Base-by-base conservation (phyloP, 352 stramenopile genomes). In the Globisporangium yorkense region DNA sequence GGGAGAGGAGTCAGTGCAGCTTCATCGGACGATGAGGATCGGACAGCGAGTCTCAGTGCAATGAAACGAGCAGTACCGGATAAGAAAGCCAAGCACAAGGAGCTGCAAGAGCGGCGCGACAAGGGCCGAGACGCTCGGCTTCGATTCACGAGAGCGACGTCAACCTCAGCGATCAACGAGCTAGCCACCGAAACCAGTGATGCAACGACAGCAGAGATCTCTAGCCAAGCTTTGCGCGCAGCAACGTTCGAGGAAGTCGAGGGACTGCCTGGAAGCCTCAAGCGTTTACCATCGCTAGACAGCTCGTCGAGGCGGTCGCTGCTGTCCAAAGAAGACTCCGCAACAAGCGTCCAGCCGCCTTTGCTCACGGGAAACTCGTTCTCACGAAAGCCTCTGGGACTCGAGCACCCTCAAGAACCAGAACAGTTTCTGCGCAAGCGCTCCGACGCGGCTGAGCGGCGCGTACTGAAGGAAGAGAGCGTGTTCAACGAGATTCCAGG, bases 21-120 rank as follows among this genome's bases (percentile, higher is more conserved):
- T 35, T 10, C 31, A 35, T 35, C 31, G 8, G 31, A 35, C 27
- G 41, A 40, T 24, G 10, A 20, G 5, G 40, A 50, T 0, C 20
- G 10, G 8, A 21, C 16, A 10, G 33, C 44, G 16, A 65, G 15
- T 5, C 53, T 49, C 18, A 52, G 12, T 9, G 18, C 45, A 21
- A 35, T 54, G 16, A 60, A 54, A 15, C 46, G 54, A 55, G 65
- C 61, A 5, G 33, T 85, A 9, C 80, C 77, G 2, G 80, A 88
- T 18, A 77, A 79, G n/a, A 88, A 86, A 45, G 62, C 61, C 5
- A 89, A 87, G 50, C 72, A 89, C 57, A 77, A 75, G 9, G 77
- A 71, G 20, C 70, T 89, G 2, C 74, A 88, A 56, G 62, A 81
- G 37, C 73, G 80, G 20, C 75, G 80, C 1, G 74, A 87, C 59